Evolutionary conservation across 2,329 filamentous ascomycete species (phyloP), one percentile per base, ranked within the genome.

Genomic region (Verticillium isaacii): DNA sequence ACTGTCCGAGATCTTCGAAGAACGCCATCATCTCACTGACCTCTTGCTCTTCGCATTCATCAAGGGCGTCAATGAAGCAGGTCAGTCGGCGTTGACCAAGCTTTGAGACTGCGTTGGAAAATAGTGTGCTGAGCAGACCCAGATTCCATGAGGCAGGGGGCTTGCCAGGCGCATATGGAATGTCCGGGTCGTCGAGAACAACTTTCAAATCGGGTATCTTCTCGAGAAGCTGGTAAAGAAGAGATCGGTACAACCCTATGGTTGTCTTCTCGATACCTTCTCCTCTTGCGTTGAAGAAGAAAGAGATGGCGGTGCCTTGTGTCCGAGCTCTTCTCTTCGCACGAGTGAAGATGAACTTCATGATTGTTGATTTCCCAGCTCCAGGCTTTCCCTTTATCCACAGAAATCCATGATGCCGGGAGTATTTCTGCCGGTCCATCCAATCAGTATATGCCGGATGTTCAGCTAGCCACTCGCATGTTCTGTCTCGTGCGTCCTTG

Each of bases 271-370:
- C 80, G 15, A 81, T 67, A 6, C 69, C 32, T 0, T 71, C 69
- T 0, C 79, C 80, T 61, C 77, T 68, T 0, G 79, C 79, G 60
- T 82, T 78, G 71, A 82, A 83, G 69, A 82, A 83, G 68, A 81
- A 82, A 0, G 74, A 77, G 1, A 19, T 36, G 5, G 32, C 15
- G 5, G 11, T 7, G 17, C 36, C 25, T 4, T 6, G 19, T 25
- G n/a, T 14, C 14, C 9, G 5, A 12, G 19, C 11, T 7, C 19
- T 25, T 2, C 15, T 58, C n/a, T 37, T 25, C 12, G 29, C 23
- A 3, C 45, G 56, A 12, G 29, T 68, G 68, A 64, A 1, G 74
- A 69, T 66, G 56, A 76, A 80, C 57, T 80, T 81, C 75, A 82
- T 80, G 5, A 80, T 60, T 0, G 76, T 81, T 0, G 77, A 84